A percentile compares a stretch with the other conserved stretches of the same genome.
These are phyloP conservation scores for Sporisorium scitamineum DNA, from an alignment of 1,284 basidiomycete species.

Conservation along the genomic window DNA sequence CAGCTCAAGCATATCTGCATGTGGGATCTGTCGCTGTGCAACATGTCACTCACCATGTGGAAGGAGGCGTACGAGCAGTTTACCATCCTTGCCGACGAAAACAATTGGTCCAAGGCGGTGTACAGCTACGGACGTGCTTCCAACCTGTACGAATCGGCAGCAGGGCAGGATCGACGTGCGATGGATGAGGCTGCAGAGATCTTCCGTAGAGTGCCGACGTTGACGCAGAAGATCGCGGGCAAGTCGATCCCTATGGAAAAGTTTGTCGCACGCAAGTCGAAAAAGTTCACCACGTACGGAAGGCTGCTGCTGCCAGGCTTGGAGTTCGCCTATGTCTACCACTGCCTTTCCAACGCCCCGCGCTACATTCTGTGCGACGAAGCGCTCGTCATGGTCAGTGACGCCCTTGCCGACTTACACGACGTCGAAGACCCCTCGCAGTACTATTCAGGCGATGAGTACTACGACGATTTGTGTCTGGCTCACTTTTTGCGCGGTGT, in stretches of 20 bases:
- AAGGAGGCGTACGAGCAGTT: conserved; percentile 57
- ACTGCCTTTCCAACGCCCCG: conserved; percentile 66
- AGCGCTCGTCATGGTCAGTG: conserved; percentile 55
- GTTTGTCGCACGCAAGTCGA: conserved; percentile 65
- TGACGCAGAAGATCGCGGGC: conserved; percentile 68
- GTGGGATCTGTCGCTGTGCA: conserved; percentile 67
- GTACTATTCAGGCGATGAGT: conserved; percentile 52
- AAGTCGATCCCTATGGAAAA: conserved; percentile 69
- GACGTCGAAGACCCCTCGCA: conserved; percentile 43
- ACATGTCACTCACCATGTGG: conserved; percentile 64
- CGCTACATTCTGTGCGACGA: conserved; percentile 51
- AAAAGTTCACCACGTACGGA: conserved; percentile 61
- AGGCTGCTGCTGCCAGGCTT: conserved; percentile 62
- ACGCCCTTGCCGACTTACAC: conserved; percentile 55
- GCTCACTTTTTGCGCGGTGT: conserved; percentile 67
- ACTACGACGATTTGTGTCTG: conserved; percentile 65
- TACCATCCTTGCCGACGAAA: conserved; percentile 58
- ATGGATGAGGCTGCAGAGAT: conserved; percentile 52
- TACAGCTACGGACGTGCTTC: conserved; percentile 65
- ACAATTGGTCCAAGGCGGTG: conserved; percentile 68
- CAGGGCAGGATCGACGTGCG: conserved; percentile 10
- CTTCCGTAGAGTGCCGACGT: conserved; percentile 53
- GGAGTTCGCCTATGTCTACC: conserved; percentile 67
- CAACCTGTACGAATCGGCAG: conserved; percentile 55
- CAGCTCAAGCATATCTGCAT: conserved; percentile 68